Evolutionary conservation across 164 flowering plant genomes (phyloP).

Genomic region (Litsea cubeba): DNA sequence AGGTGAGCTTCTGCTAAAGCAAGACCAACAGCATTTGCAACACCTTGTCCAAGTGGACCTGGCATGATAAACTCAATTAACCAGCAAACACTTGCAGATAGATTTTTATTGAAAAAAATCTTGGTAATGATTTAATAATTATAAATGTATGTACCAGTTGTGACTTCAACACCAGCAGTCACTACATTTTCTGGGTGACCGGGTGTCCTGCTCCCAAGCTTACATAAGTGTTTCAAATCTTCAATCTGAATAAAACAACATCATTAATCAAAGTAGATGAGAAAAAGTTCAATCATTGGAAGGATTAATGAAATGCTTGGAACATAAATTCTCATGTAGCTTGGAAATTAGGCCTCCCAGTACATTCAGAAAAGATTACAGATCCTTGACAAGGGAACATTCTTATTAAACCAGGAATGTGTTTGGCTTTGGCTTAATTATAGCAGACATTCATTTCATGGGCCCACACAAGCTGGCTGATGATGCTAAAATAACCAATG

Average conservation of each 20-base stretch:
- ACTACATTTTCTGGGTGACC: constrained; percentile 56
- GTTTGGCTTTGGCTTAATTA: no score
- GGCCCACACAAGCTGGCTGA: no score
- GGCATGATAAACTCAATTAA: constrained; percentile 4
- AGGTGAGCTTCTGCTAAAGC: constrained; percentile 56
- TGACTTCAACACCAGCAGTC: constrained; percentile 55
- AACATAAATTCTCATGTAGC: no score
- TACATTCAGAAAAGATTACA: no score
- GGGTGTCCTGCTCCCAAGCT: constrained; percentile 48
- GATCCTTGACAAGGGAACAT: no score
- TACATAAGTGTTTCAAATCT: constrained; percentile 38
- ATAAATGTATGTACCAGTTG: constrained; percentile 36
- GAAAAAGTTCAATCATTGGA: background rate
- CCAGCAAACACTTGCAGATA: background rate
- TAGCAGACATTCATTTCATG: no score
- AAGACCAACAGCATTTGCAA: constrained; percentile 61
- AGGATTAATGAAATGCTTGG: background rate
- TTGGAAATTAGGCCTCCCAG: no score
- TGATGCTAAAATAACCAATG: no score
- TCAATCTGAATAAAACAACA: constrained; percentile 22
- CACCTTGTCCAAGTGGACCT: constrained; percentile 68
- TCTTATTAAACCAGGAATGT: no score
- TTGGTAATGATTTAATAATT: background rate
- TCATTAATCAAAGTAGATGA: background rate
- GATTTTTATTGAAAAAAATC: no score